Evolutionary conservation across 352 stramenopile genomes (phyloP).

Genomic region (Stephanocyclus meneghinianus): DNA sequence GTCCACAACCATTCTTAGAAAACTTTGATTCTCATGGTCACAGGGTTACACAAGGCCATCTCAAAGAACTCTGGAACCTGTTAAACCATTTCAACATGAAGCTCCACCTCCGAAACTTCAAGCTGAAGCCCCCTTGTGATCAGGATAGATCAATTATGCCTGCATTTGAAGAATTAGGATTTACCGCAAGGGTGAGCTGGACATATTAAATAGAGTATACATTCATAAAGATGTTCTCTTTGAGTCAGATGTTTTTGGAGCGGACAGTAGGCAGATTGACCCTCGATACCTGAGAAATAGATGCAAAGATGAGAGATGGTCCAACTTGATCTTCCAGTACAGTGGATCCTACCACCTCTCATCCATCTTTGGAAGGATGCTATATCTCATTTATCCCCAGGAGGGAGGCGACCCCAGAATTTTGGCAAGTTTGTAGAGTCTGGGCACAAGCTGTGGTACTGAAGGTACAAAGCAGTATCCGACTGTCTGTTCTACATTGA

Average conservation of each 20-base stretch:
- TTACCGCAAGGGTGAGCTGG: neutral
- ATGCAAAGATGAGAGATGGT: neutral
- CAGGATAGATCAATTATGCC: constrained; percentile 28
- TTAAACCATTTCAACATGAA: constrained; percentile 12
- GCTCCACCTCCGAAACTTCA: neutral
- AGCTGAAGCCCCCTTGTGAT: constrained; percentile 2
- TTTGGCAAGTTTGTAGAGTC: neutral
- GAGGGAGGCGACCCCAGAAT: neutral
- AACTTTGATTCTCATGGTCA: neutral
- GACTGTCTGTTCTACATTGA: neutral
- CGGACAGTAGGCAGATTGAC: constrained; percentile 11
- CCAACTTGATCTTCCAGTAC: constrained; percentile 2
- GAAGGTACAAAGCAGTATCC: neutral
- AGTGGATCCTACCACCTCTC: neutral
- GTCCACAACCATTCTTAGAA: constrained; percentile 9
- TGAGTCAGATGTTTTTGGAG: constrained; percentile 13
- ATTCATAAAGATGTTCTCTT: constrained; percentile 22
- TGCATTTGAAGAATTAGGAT: neutral
- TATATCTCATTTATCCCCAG: constrained; percentile 3
- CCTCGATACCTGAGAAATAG: neutral
- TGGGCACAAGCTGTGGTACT: neutral
- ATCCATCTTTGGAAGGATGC: constrained; percentile 7
- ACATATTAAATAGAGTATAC: constrained; percentile 15
- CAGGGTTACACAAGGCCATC: constrained; percentile 11
- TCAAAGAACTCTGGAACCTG: constrained; percentile 28